A percentile compares a stretch with the other conserved stretches of the same genome.
phyloP scores from a whole-genome alignment of 2,329 filamentous ascomycete genomes.

The Alternaria gansuensis region DNA sequence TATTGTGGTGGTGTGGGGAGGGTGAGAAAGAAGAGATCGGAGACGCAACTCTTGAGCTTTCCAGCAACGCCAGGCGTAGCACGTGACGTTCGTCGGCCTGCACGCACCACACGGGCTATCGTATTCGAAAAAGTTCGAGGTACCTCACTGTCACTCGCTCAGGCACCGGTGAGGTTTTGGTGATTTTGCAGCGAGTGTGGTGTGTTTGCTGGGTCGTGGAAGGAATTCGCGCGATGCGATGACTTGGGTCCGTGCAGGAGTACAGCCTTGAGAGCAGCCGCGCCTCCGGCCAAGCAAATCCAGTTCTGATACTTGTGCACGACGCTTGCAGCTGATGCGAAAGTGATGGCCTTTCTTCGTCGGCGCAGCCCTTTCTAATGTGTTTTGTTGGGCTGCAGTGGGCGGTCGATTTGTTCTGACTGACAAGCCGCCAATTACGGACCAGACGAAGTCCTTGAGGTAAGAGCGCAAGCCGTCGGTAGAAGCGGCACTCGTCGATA shows the following conservation, averaged over 20 bases:
- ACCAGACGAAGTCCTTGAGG: constrained; percentile 21
- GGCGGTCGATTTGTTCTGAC: constrained; percentile 23
- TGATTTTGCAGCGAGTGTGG: constrained; percentile 35
- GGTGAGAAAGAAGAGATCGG: constrained; percentile 35
- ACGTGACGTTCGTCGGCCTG: constrained; percentile 32
- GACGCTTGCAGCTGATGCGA: constrained; percentile 2
- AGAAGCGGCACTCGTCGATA: constrained; percentile 2
- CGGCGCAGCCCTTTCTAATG: constrained; percentile 12
- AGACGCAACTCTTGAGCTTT: constrained; percentile 33
- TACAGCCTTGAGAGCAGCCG: constrained; percentile 27
- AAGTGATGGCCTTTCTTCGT: constrained; percentile 9
- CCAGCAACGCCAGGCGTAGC: constrained; percentile 26
- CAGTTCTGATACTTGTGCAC: constrained; percentile 12
- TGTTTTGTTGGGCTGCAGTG: constrained; percentile 15
- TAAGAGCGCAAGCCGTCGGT: constrained; percentile 21
- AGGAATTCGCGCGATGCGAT: constrained; percentile 40
- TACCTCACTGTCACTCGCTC: constrained; percentile 22
- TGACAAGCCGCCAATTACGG: constrained; percentile 26
- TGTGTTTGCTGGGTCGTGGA: constrained; percentile 35
- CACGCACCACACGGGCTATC: constrained; percentile 24
- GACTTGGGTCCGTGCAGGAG: constrained; percentile 37
- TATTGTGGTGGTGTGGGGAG: constrained; percentile 42
- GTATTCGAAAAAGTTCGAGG: constrained; percentile 33
- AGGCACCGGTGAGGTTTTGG: constrained; percentile 26
- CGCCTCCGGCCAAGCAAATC: constrained; percentile 21